Percentiles rank a stretch among this genome's conserved stretches.
These are phyloP conservation scores for Candida sojae DNA, from an alignment of 1,139 yeast genomes.

Conservation along the genomic window DNA sequence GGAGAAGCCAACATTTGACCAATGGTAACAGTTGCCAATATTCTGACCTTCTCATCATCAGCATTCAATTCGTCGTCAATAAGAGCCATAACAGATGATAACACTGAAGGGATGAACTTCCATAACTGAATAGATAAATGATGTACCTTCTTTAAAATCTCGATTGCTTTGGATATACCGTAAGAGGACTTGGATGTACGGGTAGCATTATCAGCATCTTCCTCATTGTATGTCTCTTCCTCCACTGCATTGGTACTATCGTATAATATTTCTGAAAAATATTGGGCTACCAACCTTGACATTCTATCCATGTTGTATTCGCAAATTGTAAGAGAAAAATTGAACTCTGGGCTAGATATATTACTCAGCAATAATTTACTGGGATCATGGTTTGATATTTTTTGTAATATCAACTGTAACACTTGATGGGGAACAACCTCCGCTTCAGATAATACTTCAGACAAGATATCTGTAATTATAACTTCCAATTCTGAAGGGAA, in stretches of 20 bases:
- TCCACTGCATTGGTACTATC: constrained; percentile 40
- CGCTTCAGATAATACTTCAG: constrained; percentile 77
- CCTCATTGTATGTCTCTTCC: constrained; percentile 25
- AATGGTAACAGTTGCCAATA: constrained; percentile 71
- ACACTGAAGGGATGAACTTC: constrained; percentile 74
- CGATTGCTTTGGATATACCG: constrained; percentile 29
- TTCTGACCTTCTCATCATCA: constrained; percentile 63
- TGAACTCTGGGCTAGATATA: constrained; percentile 59
- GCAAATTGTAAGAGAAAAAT: constrained; percentile 68
- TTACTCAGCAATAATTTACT: constrained; percentile 16
- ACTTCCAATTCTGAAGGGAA: constrained; percentile 54
- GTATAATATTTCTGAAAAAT: constrained; percentile 74
- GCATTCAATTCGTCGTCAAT: constrained; percentile 80
- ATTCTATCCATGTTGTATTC: constrained; percentile 71
- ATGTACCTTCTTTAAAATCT: constrained; percentile 60
- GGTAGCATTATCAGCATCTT: constrained; percentile 2
- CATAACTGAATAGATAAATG: constrained; percentile 67
- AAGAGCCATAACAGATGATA: constrained; percentile 75
- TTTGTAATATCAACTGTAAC: constrained; percentile 61
- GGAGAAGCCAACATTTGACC: constrained; percentile 61
- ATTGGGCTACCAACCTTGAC: constrained; percentile 77
- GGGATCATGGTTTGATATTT: constrained; percentile 31
- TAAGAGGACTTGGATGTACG: constrained; percentile 8
- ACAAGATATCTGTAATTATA: constrained; percentile 64
- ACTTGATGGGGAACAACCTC: constrained; percentile 67